Conservation (phyloP, 2,329 filamentous ascomycete species). For the Diaporthe vexans region DNA sequence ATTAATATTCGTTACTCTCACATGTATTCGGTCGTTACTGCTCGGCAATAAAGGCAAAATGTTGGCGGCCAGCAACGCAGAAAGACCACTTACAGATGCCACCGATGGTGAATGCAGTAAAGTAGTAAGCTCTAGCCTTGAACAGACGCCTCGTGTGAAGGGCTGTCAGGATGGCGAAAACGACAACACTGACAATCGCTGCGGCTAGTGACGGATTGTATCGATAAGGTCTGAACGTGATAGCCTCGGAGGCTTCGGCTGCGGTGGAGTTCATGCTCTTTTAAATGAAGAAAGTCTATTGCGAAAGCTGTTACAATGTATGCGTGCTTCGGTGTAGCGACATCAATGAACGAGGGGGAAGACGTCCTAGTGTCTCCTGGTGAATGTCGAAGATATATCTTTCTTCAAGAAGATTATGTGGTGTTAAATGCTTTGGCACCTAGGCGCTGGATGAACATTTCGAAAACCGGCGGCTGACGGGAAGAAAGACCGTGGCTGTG, state of each 20-base stretch:
- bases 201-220: conserved; percentile 59
- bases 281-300: neutral
- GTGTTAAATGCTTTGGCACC: neutral
- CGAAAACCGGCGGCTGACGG: no score
- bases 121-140: conserved; percentile 61
- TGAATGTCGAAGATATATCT: no score
- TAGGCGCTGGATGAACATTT: no score
- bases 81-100: conserved; percentile 58
- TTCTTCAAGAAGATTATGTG: no score
- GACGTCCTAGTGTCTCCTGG: neutral
- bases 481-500: neutral
- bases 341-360: no score
- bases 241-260: neutral
- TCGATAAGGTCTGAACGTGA: conserved; percentile 53
- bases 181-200: conserved; percentile 56
- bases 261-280: neutral
- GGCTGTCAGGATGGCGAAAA: conserved; percentile 55
- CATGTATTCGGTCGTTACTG: neutral
- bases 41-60: neutral
- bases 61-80: accelerated
- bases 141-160: conserved; percentile 56
- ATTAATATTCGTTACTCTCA: neutral
- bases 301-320: no score
- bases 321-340: no score
- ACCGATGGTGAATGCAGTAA: conserved; percentile 65